Conservation (phyloP, 306 rosid species). For the Corylus avellana region DNA sequence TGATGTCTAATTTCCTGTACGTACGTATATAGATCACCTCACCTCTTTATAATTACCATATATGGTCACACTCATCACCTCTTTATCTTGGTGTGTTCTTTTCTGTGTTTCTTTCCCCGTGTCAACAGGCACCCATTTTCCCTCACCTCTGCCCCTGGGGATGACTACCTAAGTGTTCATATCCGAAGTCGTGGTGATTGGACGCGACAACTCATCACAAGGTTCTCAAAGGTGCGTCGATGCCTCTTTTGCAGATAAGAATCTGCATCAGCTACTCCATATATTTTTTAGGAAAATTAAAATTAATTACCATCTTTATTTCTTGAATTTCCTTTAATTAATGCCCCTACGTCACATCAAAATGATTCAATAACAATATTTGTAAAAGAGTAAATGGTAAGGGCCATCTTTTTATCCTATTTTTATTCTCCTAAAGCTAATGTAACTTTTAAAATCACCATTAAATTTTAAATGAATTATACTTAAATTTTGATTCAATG, state of each 20-base stretch:
- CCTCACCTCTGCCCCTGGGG: constrained; percentile 71
- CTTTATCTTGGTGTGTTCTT: neutral
- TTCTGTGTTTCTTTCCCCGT: no score
- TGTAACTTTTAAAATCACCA: no score
- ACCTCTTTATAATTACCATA: neutral
- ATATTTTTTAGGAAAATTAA: neutral
- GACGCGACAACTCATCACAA: constrained; percentile 52
- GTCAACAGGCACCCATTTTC: constrained; percentile 74
- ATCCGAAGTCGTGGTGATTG: constrained; percentile 65
- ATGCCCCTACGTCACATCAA: neutral
- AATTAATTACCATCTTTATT: neutral
- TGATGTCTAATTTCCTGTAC: neutral
- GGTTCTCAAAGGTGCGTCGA: constrained; percentile 51
- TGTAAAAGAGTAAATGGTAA: neutral
- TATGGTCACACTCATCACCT: neutral
- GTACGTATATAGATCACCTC: neutral
- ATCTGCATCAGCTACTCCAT: neutral
- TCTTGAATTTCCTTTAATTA: neutral
- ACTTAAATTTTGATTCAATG: no score
- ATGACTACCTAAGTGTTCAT: constrained; percentile 62
- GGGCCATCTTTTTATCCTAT: no score
- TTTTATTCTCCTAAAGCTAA: no score
- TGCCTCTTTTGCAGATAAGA: no score
- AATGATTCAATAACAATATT: neutral
- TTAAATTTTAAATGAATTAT: no score